Conservation (phyloP, 345 rosid genomes). For the Eucalyptus pauciflora region DNA sequence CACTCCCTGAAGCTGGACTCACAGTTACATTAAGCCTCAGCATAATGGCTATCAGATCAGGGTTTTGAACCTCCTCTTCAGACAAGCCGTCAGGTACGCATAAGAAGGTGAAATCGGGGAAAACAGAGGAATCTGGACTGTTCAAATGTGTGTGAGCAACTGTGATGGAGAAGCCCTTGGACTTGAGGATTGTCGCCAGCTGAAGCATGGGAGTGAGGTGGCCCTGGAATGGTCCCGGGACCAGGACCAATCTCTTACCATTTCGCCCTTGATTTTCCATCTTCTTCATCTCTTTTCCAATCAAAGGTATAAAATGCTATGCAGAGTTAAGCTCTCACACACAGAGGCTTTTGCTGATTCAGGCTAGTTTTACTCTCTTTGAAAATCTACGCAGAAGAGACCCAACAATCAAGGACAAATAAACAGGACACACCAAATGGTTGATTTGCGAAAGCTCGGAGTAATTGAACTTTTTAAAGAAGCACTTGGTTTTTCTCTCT, state of each 20-base stretch:
- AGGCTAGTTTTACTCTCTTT: neutral
- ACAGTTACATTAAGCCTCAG: conserved; percentile 3
- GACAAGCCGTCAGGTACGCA: conserved; percentile 21
- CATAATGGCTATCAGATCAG: neutral
- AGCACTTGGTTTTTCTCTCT: neutral
- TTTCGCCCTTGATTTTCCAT: neutral
- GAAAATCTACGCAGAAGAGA: neutral
- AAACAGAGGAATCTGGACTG: conserved; percentile 7
- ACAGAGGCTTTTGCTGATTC: neutral
- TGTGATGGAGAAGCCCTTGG: conserved; percentile 44
- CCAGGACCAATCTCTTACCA: conserved; percentile 14
- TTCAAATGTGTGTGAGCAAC: conserved; percentile 24
- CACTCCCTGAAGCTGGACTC: conserved; percentile 10
- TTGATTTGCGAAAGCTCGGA: neutral
- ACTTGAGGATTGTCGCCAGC: conserved; percentile 40
- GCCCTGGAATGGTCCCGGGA: conserved; percentile 52
- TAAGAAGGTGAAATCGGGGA: conserved; percentile 21
- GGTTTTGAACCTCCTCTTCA: neutral
- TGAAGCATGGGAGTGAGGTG: conserved; percentile 63
- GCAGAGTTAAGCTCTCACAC: neutral
- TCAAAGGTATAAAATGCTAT: neutral
- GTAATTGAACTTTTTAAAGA: neutral
- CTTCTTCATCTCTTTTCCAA: neutral
- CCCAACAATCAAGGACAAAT: neutral
- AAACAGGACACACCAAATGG: neutral